Evolutionary conservation across 331 rosid genomes (phyloP).

Genomic region (Pyrus hybrid): DNA sequence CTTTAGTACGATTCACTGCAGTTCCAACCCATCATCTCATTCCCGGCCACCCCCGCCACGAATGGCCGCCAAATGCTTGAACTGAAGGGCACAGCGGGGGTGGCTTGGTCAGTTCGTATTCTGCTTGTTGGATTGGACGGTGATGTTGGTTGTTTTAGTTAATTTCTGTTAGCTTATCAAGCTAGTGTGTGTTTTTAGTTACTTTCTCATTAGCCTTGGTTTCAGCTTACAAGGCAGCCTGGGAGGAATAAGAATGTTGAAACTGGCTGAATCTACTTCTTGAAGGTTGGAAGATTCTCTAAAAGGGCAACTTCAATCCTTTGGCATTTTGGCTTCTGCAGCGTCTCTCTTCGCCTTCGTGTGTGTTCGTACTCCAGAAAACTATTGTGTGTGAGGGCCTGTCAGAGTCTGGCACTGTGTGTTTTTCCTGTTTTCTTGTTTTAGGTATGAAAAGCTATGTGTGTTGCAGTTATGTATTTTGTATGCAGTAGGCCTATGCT

Average conservation of each 20-base stretch:
- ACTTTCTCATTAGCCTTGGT: background rate
- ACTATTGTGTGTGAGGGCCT: conserved; percentile 2
- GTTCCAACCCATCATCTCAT: conserved; percentile 16
- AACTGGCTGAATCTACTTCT: conserved; percentile 30
- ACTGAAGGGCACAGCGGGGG: conserved; percentile 10
- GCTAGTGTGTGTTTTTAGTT: background rate
- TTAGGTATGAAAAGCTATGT: no score
- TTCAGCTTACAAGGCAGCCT: background rate
- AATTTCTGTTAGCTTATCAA: background rate
- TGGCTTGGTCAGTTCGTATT: background rate
- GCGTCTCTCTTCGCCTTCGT: conserved; percentile 14
- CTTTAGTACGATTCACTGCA: conserved; percentile 18
- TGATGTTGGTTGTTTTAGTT: background rate
- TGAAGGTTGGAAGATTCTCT: conserved; percentile 34
- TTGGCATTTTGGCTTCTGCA: conserved; percentile 66
- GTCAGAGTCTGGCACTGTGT: background rate
- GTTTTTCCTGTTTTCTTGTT: no score
- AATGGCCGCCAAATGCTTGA: conserved; percentile 10
- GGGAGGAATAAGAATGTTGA: conserved; percentile 13
- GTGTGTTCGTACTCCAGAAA: conserved; percentile 20
- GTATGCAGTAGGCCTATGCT: no score
- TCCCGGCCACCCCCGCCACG: conserved; percentile 22
- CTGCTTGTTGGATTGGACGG: background rate
- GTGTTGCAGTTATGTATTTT: no score
- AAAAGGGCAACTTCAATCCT: conserved; percentile 94